Percentiles rank a stretch among this genome's conserved stretches.
Conservation (phyloP, 139 green algal species). For the Spirogloea muscicola region DNA sequence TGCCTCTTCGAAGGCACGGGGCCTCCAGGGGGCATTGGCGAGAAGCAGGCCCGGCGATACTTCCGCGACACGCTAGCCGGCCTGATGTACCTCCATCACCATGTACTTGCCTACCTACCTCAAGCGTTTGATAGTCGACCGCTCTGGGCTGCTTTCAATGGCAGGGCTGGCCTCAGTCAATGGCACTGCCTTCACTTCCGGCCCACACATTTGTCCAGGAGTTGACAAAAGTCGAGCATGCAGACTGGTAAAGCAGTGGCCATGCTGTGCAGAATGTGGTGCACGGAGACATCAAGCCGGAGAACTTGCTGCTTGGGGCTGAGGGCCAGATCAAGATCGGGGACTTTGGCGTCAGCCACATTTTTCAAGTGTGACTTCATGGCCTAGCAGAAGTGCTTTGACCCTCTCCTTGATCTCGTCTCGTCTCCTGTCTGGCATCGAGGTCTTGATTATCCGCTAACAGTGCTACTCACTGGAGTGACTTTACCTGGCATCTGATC, state of each 20-base stretch:
- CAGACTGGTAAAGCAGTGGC: not conserved
- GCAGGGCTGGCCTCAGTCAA: not conserved
- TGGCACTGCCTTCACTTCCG: not conserved
- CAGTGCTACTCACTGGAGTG: not conserved
- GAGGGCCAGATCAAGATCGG: slow-evolving; percentile 28
- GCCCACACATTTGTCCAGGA: not conserved
- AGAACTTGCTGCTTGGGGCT: slow-evolving; percentile 30
- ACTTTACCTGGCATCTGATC: not conserved
- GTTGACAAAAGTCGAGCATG: not conserved
- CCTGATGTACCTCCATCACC: slow-evolving; percentile 32
- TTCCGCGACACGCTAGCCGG: slow-evolving; percentile 28
- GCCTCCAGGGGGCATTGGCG: slow-evolving; percentile 6
- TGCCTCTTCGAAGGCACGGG: slow-evolving; percentile 9
- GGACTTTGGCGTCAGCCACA: slow-evolving; percentile 37
- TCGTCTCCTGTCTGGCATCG: not conserved
- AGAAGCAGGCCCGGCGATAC: slow-evolving; percentile 27
- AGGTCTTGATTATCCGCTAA: not conserved
- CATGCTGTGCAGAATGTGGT: slow-evolving; percentile 19
- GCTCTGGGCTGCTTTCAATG: not conserved
- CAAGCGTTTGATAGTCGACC: not conserved
- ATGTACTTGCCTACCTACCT: not conserved
- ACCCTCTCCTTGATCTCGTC: not conserved
- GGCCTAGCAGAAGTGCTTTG: not conserved
- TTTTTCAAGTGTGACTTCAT: slow-evolving; percentile 12
- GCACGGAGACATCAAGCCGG: slow-evolving; percentile 43